Evolutionary conservation across 768 basidiomycete species (phyloP), one percentile per base, ranked within the genome.

Genomic region (Phlebiopsis flavidoalba): DNA sequence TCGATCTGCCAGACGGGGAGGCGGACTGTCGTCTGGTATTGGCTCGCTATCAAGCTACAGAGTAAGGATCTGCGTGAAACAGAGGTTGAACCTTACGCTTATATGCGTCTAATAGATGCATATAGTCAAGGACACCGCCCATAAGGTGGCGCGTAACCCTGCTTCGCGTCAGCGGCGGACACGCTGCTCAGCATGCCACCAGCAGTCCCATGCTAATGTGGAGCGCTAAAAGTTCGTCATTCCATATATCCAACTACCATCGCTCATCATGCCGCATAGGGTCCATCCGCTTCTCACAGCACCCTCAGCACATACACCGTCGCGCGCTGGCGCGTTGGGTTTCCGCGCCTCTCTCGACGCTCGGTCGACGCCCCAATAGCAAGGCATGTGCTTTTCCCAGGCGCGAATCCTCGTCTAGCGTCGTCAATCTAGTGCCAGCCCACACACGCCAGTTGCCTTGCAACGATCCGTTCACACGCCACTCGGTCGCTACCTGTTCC

Each of bases 41-140:
- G 82, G 82, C 21, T 78, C 77, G 8, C 65, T 85, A 43, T 70
- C 72, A n/a, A 69, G 75, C 1, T 84, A 80, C 67, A 71, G 76
- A 56, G 83, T 82, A 67, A 56, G 76, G 36, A 11, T n/a, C 31
- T 17, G 50, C 17, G 26, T 57, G 31, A 31, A 26, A 48, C 14
- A 24, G 49, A 51, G 22, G 10, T 17, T 43, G 19, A 26, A n/a
- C 8, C 26, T n/a, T 31, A 19, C 19, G 51, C 33, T 54, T 54
- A 35, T 47, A 56, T 47, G 57, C 54, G 21, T 21, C 54, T 45
- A 52, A 24, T 49, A 68, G 58, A 37, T 52, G 40, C 65, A 63
- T 52, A 57, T 64, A n/a, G 59, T 50, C 37, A 48, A 58, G 8
- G 55, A 64, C 36, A 35, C 48, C 12, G 47, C 61, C 2, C 54